Conservation (phyloP, 2,329 filamentous ascomycete genomes). For the Fusarium continuum region DNA sequence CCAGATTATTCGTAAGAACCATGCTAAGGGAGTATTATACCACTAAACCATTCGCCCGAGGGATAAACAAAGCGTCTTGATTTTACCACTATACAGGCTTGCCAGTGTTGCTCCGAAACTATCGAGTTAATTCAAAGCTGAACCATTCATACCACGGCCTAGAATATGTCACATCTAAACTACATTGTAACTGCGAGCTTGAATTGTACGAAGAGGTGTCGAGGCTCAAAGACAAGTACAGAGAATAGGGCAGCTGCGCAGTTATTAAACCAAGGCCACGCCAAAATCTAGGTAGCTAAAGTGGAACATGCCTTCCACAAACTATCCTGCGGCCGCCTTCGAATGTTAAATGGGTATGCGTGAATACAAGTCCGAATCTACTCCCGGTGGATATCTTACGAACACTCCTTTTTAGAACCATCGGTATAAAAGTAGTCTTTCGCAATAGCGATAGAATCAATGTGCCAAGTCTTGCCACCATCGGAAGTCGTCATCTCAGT, state of each 20-base stretch:
- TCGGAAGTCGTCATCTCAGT: neutral
- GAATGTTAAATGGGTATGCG: neutral
- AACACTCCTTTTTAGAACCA: neutral
- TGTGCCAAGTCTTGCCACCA: neutral
- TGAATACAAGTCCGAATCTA: neutral
- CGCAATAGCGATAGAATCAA: neutral
- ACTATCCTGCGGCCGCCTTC: neutral
- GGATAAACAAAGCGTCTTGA: neutral
- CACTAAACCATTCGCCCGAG: slow-evolving; percentile 28
- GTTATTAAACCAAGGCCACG: too few species aligned
- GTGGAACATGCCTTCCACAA: neutral
- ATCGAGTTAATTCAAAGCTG: too few species aligned
- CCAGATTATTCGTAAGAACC: slow-evolving; percentile 11
- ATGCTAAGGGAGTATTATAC: slow-evolving; percentile 33
- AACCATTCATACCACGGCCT: too few species aligned
- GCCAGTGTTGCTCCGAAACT: too few species aligned
- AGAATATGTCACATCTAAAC: too few species aligned
- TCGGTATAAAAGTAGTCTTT: slow-evolving; percentile 5
- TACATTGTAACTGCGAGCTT: too few species aligned
- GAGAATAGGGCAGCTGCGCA: too few species aligned
- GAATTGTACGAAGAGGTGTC: too few species aligned
- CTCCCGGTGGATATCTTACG: neutral
- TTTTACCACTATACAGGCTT: rapidly evolving
- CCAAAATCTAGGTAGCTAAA: neutral
- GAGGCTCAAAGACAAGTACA: too few species aligned